Evolutionary conservation across 345 rosid species (phyloP), one percentile per base, ranked within the genome.

Genomic region (Gossypium herbaceum): DNA sequence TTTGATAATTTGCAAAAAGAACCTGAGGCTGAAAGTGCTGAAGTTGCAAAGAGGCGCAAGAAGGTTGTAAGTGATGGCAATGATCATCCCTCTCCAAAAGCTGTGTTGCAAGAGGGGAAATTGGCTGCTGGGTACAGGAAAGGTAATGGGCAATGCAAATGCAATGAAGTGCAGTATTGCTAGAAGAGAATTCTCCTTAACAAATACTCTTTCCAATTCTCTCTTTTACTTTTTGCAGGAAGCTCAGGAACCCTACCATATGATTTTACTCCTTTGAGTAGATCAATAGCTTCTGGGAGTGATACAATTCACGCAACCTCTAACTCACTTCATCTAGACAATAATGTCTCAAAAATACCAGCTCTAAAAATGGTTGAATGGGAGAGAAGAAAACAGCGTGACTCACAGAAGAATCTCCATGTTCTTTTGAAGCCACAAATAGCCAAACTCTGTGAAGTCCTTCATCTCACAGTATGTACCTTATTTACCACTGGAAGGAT

Each of bases 391-490:
- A 79, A 78, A 71, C 63, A 81, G 75, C 75, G n/a, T 44, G 87
- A 86, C 72, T 88, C 84, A 27, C 96, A 89, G 82, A 85, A 81
- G 79, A 80, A 77, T 83, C 92, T 95, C 52, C 87, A 86, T 81
- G 80, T 79, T 76, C 74, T 72, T 75, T 83, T 91, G 82, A 88
- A 86, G 89, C 90, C 84, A 55, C 84, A 84, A 73, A 83, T 90
- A 45, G 83, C 85, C 71, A 85, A 82, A 81, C 97, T 95, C 74
- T 82, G 90, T 82, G 83, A 86, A 83, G 81, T 85, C 76, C 79
- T 92, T 65, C 79, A 75, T 67, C 87, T 92, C 65, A 81, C 91
- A 52, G 98, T 95, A 84, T 81, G 90, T 74, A 52, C 58, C 74
- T 20, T 52, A 48, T 75, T 80, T 64, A 60, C 62, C 72, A 71